A percentile compares a stretch with the other conserved stretches of the same genome.
These are phyloP conservation scores for Saturnispora silvae DNA, from an alignment of 805 yeast species.

Conservation along the genomic window DNA sequence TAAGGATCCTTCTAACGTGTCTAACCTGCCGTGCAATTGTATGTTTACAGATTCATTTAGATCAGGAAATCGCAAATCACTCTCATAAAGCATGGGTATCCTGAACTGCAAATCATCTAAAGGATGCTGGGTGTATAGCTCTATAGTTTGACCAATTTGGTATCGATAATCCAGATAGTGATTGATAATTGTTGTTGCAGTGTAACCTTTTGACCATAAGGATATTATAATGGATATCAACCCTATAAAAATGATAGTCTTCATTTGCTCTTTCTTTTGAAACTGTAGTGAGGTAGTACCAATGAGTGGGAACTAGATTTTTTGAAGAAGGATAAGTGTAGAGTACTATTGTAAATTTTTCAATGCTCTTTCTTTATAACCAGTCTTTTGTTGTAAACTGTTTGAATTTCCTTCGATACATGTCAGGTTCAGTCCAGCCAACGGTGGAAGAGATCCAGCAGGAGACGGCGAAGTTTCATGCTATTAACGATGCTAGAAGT, in stretches of 20 bases:
- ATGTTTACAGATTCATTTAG: slow-evolving; percentile 43
- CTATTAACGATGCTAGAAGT: slow-evolving; percentile 32
- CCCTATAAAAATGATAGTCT: too few species aligned
- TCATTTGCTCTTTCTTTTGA: too few species aligned
- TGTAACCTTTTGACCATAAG: too few species aligned
- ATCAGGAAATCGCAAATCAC: slow-evolving; percentile 53
- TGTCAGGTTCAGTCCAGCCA: slow-evolving; percentile 26
- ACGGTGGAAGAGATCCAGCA: slow-evolving; percentile 19
- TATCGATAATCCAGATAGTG: not conserved
- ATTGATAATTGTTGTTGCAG: not conserved
- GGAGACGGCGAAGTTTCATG: slow-evolving; percentile 23
- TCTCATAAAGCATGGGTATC: slow-evolving; percentile 33
- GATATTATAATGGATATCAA: too few species aligned
- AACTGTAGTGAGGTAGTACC: too few species aligned
- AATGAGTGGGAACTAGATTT: too few species aligned
- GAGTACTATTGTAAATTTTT: too few species aligned
- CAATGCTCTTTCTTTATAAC: too few species aligned
- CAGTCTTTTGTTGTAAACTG: too few species aligned
- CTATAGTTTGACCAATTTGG: not conserved
- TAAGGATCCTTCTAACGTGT: slow-evolving; percentile 14
- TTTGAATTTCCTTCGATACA: too few species aligned
- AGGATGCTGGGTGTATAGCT: slow-evolving; percentile 25
- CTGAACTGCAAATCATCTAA: slow-evolving; percentile 32
- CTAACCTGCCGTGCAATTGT: slow-evolving; percentile 34
- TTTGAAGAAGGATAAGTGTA: too few species aligned